Percentiles rank a stretch among this genome's conserved stretches.
Evolutionary conservation across 1,284 basidiomycete genomes (phyloP).

Genomic region (Leccinum subrobustum): DNA sequence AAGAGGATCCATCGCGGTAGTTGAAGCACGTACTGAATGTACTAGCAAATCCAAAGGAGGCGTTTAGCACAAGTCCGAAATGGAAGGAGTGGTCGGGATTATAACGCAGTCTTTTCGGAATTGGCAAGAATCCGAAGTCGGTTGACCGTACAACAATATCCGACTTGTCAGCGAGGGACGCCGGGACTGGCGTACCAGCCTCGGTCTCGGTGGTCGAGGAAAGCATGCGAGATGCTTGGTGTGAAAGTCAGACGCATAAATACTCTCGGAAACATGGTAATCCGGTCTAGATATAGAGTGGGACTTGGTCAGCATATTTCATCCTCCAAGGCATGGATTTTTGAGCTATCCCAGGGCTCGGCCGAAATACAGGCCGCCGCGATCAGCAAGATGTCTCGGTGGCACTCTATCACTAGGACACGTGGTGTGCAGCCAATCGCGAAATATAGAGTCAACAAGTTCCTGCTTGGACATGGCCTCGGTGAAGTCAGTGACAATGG

Average conservation of each 20-base stretch:
- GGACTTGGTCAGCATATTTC: background rate
- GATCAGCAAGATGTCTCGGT: background rate
- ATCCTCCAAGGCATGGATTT: background rate
- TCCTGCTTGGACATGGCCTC: background rate
- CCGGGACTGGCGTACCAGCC: background rate
- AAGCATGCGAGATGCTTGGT: conserved; percentile 13
- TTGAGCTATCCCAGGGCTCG: background rate
- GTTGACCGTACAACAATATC: conserved; percentile 1
- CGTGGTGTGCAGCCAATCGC: background rate
- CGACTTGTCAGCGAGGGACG: background rate
- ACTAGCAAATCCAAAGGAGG: conserved; percentile 65
- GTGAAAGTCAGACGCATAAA: conserved; percentile 7
- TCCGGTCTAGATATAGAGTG: background rate
- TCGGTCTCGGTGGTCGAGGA: conserved; percentile 7
- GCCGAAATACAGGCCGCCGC: background rate
- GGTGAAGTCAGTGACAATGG: background rate
- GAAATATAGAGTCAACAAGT: background rate
- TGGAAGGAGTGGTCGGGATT: conserved; percentile 56
- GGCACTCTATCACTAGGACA: background rate
- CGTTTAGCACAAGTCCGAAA: conserved; percentile 61
- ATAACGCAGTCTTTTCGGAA: conserved; percentile 61
- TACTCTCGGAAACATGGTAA: conserved; percentile 3
- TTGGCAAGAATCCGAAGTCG: conserved; percentile 67
- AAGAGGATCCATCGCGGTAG: conserved; percentile 24
- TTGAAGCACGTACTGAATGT: conserved; percentile 45